Percentiles rank a stretch among this genome's conserved stretches.
Evolutionary conservation across 768 basidiomycete species (phyloP).

Genomic region (Suillus hirtellus): DNA sequence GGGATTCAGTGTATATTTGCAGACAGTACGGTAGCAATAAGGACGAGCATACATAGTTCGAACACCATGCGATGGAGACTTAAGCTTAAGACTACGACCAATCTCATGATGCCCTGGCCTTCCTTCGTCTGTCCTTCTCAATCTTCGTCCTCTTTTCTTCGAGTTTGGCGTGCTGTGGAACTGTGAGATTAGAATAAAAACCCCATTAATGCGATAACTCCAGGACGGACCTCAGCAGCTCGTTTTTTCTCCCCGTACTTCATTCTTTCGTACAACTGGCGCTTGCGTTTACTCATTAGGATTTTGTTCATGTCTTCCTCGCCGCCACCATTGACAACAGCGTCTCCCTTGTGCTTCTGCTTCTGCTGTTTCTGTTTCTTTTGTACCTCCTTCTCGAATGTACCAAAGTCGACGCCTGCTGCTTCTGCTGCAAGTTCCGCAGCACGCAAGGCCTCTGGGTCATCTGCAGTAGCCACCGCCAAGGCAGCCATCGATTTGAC

Average conservation of each 20-base stretch:
- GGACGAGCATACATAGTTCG: not conserved
- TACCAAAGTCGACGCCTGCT: conserved; percentile 75
- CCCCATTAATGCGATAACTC: not conserved
- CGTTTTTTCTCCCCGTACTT: conserved; percentile 82
- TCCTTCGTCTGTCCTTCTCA: conserved; percentile 51
- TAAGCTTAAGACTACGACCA: not conserved
- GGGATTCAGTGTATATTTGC: not conserved
- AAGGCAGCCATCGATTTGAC: conserved; percentile 30
- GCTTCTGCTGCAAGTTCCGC: conserved; percentile 94
- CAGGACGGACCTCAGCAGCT: conserved; percentile 66
- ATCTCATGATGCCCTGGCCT: conserved; percentile 28
- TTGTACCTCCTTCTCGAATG: conserved; percentile 75
- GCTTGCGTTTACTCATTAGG: conserved; percentile 95
- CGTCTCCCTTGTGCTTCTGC: conserved; percentile 29
- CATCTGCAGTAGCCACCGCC: conserved; percentile 42
- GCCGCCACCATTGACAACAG: conserved; percentile 33
- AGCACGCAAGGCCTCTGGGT: conserved; percentile 71
- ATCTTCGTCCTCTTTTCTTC: conserved; percentile 59
- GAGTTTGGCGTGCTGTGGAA: conserved; percentile 56
- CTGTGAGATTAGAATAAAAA: conserved; percentile 14
- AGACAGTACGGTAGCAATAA: not conserved
- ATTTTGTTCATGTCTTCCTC: conserved; percentile 95
- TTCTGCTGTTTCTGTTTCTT: conserved; percentile 41
- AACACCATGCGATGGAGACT: not conserved
- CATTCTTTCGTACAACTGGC: conserved; percentile 92